A percentile compares a stretch with the other conserved stretches of the same genome.
Conservation (phyloP, 2,329 filamentous ascomycete species). For the Calonectria pauciramosa region DNA sequence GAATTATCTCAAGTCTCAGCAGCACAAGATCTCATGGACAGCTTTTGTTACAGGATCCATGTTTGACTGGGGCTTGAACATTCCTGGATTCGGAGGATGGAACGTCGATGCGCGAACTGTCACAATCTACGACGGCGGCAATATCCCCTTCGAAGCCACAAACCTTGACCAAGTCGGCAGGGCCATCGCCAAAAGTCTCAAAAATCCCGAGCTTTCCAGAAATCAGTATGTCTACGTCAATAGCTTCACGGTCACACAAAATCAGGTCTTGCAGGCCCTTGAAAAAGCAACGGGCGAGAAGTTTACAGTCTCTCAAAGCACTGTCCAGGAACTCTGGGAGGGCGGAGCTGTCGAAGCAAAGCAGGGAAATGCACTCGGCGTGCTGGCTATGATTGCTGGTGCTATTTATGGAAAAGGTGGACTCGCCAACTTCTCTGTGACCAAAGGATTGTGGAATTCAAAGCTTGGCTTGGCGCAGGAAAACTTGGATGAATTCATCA, state of each 20-base stretch:
- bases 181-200: conserved; percentile 24
- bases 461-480: conserved; percentile 12
- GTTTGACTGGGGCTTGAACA: conserved; percentile 29
- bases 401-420: conserved; percentile 12
- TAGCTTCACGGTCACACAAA: conserved; percentile 27
- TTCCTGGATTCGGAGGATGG: conserved; percentile 17
- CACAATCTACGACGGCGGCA: conserved; percentile 16
- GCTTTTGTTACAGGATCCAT: conserved; percentile 13
- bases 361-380: not conserved
- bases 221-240: conserved; percentile 28
- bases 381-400: conserved; percentile 11
- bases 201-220: conserved; percentile 11
- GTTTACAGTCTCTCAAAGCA: not conserved
- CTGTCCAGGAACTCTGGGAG: conserved; percentile 8
- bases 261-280: conserved; percentile 14
- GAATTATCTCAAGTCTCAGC: conserved; percentile 15
- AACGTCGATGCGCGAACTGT: conserved; percentile 4
- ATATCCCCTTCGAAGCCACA: conserved; percentile 23
- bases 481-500: conserved; percentile 11
- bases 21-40: conserved; percentile 25
- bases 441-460: conserved; percentile 23
- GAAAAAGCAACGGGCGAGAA: conserved; percentile 13
- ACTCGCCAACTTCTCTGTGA: conserved; percentile 9
- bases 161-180: conserved; percentile 28
- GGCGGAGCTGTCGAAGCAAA: not conserved